Conservation (phyloP, 1,284 basidiomycete genomes). For the Ceratobasidium sp. region DNA sequence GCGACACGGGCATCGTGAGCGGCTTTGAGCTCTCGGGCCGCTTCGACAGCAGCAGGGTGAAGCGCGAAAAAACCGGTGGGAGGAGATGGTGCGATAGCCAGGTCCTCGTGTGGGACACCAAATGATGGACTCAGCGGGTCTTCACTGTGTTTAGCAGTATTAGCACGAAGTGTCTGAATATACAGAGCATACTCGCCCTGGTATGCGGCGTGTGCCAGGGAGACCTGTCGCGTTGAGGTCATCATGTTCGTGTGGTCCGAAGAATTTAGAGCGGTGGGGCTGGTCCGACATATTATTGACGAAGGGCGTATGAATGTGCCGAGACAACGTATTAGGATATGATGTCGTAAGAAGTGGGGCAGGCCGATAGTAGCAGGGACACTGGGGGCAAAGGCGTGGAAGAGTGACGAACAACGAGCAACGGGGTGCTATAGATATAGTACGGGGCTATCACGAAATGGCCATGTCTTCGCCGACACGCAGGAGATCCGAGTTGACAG, state of each 20-base stretch:
- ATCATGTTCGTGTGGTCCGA: not conserved
- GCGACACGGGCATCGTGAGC: conserved; percentile 13
- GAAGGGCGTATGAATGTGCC: not conserved
- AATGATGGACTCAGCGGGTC: conserved; percentile 16
- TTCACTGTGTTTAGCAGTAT: not conserved
- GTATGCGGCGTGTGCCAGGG: not conserved
- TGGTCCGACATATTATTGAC: not conserved
- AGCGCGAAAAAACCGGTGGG: conserved; percentile 14
- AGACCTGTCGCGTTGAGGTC: conserved; percentile 1
- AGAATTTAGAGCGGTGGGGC: not conserved
- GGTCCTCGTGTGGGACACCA: conserved; percentile 8
- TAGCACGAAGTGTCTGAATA: not conserved
- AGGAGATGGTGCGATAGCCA: not conserved
- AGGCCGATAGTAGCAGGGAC: not conserved
- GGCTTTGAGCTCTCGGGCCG: conserved; percentile 5
- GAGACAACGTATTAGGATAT: no score
- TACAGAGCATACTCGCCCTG: not conserved
- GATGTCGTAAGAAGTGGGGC: not conserved
- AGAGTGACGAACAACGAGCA: not conserved
- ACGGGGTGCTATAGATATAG: not conserved
- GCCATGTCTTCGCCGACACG: no score
- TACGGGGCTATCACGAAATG: not conserved
- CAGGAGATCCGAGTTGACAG: conserved; percentile 11
- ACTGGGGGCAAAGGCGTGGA: not conserved
- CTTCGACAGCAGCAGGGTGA: conserved; percentile 15